phyloP scores from a whole-genome alignment of 768 basidiomycete genomes.

The Cystoderma amianthinum region DNA sequence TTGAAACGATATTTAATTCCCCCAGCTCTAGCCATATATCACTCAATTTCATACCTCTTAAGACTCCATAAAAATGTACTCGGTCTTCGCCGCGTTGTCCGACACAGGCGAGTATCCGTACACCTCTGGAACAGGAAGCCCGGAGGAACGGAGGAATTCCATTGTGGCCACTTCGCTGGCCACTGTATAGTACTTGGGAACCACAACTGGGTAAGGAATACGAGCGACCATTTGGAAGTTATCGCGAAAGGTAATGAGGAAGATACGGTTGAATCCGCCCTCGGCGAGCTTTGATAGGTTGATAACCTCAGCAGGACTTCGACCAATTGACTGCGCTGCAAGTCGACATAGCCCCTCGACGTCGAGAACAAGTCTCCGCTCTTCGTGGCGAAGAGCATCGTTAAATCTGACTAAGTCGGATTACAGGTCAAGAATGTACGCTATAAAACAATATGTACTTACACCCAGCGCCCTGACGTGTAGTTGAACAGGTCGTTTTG shows the following conservation, averaged over 20 bases:
- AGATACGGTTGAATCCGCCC: constrained; percentile 33
- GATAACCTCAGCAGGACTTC: constrained; percentile 28
- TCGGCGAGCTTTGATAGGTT: constrained; percentile 35
- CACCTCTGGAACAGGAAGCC: constrained; percentile 32
- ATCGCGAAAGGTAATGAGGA: constrained; percentile 29
- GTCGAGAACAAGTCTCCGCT: too few species aligned
- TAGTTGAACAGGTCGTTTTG: constrained; percentile 32
- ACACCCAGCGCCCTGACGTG: constrained; percentile 35
- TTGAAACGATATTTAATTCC: constrained; percentile 29
- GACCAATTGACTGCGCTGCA: constrained; percentile 28
- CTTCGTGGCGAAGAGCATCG: too few species aligned
- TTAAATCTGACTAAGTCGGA: too few species aligned
- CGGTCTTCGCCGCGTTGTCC: constrained; percentile 31
- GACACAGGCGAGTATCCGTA: constrained; percentile 33
- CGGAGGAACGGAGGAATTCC: constrained; percentile 26
- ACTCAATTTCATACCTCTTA: constrained; percentile 30
- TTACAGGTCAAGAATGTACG: constrained; percentile 19
- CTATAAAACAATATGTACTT: constrained; percentile 22
- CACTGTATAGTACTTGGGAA: constrained; percentile 27
- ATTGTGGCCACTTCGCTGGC: constrained; percentile 44
- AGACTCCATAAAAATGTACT: constrained; percentile 41
- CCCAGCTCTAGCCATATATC: constrained; percentile 31
- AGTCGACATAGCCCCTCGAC: too few species aligned
- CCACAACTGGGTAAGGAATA: constrained; percentile 28
- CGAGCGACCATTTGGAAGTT: constrained; percentile 31